Percentiles rank a stretch among this genome's conserved stretches.
These are phyloP conservation scores for Royoungia palumana DNA, from an alignment of 768 basidiomycete genomes.

Conservation along the genomic window DNA sequence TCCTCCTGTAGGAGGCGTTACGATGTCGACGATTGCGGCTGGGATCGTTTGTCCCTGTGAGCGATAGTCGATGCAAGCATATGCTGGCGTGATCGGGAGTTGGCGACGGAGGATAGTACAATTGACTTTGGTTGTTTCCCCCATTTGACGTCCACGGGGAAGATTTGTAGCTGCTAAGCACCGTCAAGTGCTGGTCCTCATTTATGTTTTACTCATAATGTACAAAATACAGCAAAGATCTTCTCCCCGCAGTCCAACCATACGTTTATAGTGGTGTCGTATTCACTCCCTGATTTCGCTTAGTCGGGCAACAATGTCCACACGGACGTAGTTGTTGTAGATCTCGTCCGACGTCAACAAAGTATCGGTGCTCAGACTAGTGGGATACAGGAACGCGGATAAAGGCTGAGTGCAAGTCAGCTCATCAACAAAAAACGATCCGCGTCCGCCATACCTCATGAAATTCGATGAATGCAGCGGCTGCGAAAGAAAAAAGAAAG, in stretches of 20 bases:
- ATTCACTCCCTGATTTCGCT: constrained; percentile 13
- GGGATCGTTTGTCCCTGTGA: no score
- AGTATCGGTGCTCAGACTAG: constrained; percentile 54
- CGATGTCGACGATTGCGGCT: no score
- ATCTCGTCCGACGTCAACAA: constrained; percentile 67
- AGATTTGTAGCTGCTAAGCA: no score
- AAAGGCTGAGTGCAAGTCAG: constrained; percentile 39
- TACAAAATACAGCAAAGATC: neutral
- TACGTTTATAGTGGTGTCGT: no score
- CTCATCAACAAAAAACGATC: neutral
- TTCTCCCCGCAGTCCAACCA: no score
- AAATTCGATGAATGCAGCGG: constrained; percentile 66
- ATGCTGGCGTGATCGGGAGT: no score
- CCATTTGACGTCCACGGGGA: no score
- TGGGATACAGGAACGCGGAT: constrained; percentile 62
- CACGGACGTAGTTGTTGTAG: constrained; percentile 68
- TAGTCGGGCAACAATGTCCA: constrained; percentile 41
- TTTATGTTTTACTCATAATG: neutral
- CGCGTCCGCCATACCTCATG: constrained; percentile 44
- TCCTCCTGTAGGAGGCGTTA: no score
- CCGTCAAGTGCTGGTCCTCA: no score
- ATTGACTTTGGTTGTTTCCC: no score
- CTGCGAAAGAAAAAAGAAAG: constrained; percentile 29
- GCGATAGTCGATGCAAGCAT: no score
- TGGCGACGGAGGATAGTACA: no score